Percentiles rank a stretch among this genome's conserved stretches.
phyloP scores from a whole-genome alignment of 2,329 filamentous ascomycete genomes.

The Hypoxylon sp. region DNA sequence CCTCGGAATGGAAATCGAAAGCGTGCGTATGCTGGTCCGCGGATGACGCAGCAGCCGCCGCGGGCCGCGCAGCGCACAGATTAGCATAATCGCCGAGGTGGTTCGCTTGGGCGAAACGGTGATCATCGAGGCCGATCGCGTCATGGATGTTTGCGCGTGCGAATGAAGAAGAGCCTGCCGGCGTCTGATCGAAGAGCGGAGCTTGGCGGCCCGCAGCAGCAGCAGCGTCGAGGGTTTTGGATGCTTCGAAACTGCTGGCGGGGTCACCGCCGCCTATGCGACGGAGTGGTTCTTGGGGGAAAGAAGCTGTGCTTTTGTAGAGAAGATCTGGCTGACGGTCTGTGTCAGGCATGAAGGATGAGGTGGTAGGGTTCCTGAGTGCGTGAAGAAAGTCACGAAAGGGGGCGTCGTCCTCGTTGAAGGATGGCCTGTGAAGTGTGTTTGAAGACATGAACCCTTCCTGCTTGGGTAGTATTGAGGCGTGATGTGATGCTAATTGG shows the following conservation, averaged over 20 bases:
- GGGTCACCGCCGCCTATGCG: slow-evolving; percentile 13
- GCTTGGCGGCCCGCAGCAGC: slow-evolving; percentile 27
- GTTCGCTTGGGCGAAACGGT: slow-evolving; percentile 29
- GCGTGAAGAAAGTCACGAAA: slow-evolving; percentile 35
- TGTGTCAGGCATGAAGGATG: slow-evolving; percentile 19
- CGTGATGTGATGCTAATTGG: slow-evolving; percentile 21
- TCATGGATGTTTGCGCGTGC: slow-evolving; percentile 28
- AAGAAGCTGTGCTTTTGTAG: slow-evolving; percentile 18
- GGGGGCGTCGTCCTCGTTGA: slow-evolving; percentile 30
- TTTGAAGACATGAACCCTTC: slow-evolving; percentile 20
- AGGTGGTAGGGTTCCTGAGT: slow-evolving; percentile 23
- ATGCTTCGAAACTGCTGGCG: slow-evolving; percentile 17
- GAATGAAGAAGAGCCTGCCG: slow-evolving; percentile 29
- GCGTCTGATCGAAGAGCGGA: slow-evolving; percentile 34
- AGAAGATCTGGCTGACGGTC: slow-evolving; percentile 14
- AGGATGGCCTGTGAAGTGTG: slow-evolving; percentile 14
- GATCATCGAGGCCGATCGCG: slow-evolving; percentile 29
- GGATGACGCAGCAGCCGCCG: not conserved
- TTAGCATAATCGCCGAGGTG: slow-evolving; percentile 31
- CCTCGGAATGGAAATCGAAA: slow-evolving; percentile 33
- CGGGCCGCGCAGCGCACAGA: slow-evolving; percentile 14
- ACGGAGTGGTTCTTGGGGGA: slow-evolving; percentile 9
- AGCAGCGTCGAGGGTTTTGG: slow-evolving; percentile 20
- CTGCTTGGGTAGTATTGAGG: slow-evolving; percentile 28
- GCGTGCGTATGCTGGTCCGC: slow-evolving; percentile 14